Base-by-base conservation (phyloP, 495 filamentous ascomycete species). In the Lasiosphaeria miniovina region DNA sequence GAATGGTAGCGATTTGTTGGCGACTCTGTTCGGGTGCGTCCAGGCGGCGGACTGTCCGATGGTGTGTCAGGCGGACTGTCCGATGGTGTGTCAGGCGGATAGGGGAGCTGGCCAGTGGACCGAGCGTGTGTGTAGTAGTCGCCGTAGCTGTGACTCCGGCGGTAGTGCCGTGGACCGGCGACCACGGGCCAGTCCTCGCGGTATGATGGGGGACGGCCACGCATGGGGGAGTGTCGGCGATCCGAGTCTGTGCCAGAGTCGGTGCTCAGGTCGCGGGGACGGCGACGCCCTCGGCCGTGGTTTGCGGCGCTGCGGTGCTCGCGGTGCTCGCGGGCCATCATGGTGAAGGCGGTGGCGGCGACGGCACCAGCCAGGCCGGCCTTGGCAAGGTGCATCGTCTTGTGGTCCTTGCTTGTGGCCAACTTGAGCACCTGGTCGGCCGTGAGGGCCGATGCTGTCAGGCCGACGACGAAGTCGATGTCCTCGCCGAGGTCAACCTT, bases 401-500 rank as follows among this genome's bases (percentile, higher is more conserved):
- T 64, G 60, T 68, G 59, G 3, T 56, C 33, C n/a, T 67, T 59
- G 49, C 35, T 45, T 17, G 58, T 51, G 2, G 52, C 58, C 40
- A 55, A 15, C 49, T 68, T 68, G 45, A 65, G 24, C 9, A 65
- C 72, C 46, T 71, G 65, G 62, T 71, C 67, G 53, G 61, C 65
- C 9, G 78, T 59, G 49, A 72, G 48, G 60, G 77, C 55, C 57
- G 78, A 61, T 61, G 76, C 51, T 68, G 75, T 61, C 67, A 76
- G 46, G 71, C 72, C 63, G 71, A 80, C 61, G 71, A 76, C 64
- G 64, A 79, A 61, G 63, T 75, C 61, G 63, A 77, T 65, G 72
- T 77, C 64, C 63, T 83, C 60, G 24, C 65, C 65, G 34, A 68
- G 52, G 58, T 58, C 46, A 41, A 61, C 55, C 9, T 63, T 54